Conservation (phyloP, 2,329 filamentous ascomycete genomes). For the Juglanconis sp. region DNA sequence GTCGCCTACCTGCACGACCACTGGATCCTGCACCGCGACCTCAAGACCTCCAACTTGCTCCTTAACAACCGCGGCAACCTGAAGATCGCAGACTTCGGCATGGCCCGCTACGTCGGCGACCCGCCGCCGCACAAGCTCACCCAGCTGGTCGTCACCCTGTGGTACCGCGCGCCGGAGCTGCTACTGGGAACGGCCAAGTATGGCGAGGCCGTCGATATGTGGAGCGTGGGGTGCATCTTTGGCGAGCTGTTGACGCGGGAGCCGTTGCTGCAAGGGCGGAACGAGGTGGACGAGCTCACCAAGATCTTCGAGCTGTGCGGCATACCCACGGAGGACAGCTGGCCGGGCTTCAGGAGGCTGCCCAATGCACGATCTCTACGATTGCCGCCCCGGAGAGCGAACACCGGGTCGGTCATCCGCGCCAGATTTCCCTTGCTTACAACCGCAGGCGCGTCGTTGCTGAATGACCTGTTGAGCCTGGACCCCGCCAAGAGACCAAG, state of each 20-base stretch:
- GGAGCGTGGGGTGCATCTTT: constrained; percentile 95
- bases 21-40: constrained; percentile 90
- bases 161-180: constrained; percentile 92
- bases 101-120: constrained; percentile 85
- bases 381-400: constrained; percentile 51
- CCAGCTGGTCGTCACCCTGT: constrained; percentile 90
- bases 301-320: constrained; percentile 89
- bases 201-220: constrained; percentile 79
- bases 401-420: constrained; percentile 57
- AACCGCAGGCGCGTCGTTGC: constrained; percentile 65
- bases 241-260: constrained; percentile 83
- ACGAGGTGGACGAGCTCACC: constrained; percentile 86
- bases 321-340: constrained; percentile 74
- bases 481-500: constrained; percentile 70
- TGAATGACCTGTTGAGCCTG: constrained; percentile 68
- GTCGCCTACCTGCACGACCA: constrained; percentile 81
- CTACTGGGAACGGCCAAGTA: constrained; percentile 79
- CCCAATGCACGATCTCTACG: constrained; percentile 81
- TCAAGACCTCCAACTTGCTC: constrained; percentile 90
- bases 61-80: constrained; percentile 93
- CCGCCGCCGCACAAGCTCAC: constrained; percentile 71
- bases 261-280: constrained; percentile 80
- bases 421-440: constrained; percentile 81
- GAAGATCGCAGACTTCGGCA: constrained; percentile 96
- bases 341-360: constrained; percentile 82